A percentile compares a stretch with the other conserved stretches of the same genome.
phyloP scores from a whole-genome alignment of 805 yeast species.

The Metschnikowia henanensis region DNA sequence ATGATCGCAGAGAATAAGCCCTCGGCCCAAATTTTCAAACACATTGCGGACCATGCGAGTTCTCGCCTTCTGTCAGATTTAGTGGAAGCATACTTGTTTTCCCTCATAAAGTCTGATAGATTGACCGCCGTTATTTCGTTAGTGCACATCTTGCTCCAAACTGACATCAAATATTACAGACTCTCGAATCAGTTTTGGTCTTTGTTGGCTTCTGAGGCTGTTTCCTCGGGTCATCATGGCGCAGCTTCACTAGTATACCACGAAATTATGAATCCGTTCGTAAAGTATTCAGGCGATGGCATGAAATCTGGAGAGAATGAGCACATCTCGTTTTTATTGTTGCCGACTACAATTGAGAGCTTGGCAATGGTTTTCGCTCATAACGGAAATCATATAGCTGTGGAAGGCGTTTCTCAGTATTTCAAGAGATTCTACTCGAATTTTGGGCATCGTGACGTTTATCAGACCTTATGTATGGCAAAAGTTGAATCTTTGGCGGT shows the following conservation, averaged over 20 bases:
- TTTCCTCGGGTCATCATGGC: constrained; percentile 24
- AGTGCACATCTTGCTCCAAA: constrained; percentile 25
- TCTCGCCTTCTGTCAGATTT: constrained; percentile 14
- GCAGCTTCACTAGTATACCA: constrained; percentile 39
- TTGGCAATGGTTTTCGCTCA: constrained; percentile 31
- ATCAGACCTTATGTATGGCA: constrained; percentile 27
- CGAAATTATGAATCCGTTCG: constrained; percentile 31
- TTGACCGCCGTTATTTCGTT: constrained; percentile 27
- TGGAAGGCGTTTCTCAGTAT: constrained; percentile 33
- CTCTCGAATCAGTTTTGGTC: constrained; percentile 40
- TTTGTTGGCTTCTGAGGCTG: constrained; percentile 23
- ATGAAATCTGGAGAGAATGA: constrained; percentile 15
- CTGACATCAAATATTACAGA: constrained; percentile 12
- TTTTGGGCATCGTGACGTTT: constrained; percentile 28
- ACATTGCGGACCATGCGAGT: constrained; percentile 4
- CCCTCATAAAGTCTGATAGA: constrained; percentile 21
- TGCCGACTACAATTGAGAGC: constrained; percentile 25
- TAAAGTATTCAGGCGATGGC: constrained; percentile 2
- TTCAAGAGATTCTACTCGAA: constrained; percentile 41
- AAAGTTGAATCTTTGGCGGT: constrained; percentile 33
- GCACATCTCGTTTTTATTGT: constrained; percentile 33
- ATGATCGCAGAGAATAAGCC: constrained; percentile 7
- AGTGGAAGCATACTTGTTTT: constrained; percentile 24
- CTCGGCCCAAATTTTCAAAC: constrained; percentile 6
- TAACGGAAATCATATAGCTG: constrained; percentile 24